phyloP scores from a whole-genome alignment of 768 basidiomycete species.

The Lyophyllum semitale region DNA sequence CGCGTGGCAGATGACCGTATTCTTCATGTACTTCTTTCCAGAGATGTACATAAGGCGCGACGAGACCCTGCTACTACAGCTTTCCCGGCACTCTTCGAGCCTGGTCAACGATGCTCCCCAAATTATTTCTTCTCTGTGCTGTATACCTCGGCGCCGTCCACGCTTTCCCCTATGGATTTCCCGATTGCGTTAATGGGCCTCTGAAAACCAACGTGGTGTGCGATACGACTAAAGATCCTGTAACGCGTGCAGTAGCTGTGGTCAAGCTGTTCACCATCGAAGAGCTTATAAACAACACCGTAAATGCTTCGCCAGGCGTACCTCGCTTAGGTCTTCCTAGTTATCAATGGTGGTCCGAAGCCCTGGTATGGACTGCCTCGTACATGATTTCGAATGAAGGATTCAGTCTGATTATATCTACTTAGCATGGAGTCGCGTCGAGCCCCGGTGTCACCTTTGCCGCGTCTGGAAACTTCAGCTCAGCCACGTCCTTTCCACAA shows the following conservation, averaged over 20 bases:
- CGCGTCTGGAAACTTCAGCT: slow-evolving; percentile 50
- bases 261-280: slow-evolving; percentile 49
- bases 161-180: slow-evolving; percentile 39
- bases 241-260: slow-evolving; percentile 51
- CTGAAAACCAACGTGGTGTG: slow-evolving; percentile 49
- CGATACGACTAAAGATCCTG: slow-evolving; percentile 42
- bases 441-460: slow-evolving; percentile 58
- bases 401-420: no score
- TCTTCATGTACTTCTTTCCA: not conserved
- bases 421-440: slow-evolving; percentile 54
- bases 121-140: slow-evolving; percentile 9
- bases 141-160: not conserved
- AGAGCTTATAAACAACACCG: slow-evolving; percentile 54
- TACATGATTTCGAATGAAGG: no score
- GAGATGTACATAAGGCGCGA: not conserved
- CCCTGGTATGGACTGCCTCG: slow-evolving; percentile 35
- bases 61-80: no score
- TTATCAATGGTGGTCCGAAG: slow-evolving; percentile 67
- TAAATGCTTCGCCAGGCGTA: slow-evolving; percentile 50
- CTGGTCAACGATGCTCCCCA: not conserved
- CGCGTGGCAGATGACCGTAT: not conserved
- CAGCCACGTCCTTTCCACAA: slow-evolving; percentile 60
- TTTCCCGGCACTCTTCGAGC: no score
- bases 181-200: slow-evolving; percentile 49
- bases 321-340: slow-evolving; percentile 55